Conservation (phyloP, 306 rosid species). For the Cicer arietinum region DNA sequence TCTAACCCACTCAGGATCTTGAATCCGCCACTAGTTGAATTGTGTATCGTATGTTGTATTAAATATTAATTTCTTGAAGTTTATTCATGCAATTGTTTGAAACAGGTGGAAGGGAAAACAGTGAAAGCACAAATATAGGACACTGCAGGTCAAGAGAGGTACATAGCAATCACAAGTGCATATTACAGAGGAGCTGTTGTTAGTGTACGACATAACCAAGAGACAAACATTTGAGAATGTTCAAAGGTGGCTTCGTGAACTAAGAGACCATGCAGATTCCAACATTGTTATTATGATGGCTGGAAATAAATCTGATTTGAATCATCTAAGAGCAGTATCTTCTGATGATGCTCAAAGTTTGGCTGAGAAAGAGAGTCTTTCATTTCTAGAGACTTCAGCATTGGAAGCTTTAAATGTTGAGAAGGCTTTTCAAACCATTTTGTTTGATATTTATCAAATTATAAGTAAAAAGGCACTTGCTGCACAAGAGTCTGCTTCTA, state of each 20-base stretch:
- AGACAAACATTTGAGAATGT: conserved; percentile 76
- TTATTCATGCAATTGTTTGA: neutral
- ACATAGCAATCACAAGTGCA: conserved; percentile 80
- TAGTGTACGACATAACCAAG: conserved; percentile 82
- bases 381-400: conserved; percentile 78
- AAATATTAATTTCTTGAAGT: no score
- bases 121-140: conserved; percentile 92
- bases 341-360: conserved; percentile 62
- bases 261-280: conserved; percentile 74
- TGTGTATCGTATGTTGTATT: no score
- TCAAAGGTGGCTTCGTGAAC: conserved; percentile 73
- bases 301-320: conserved; percentile 68
- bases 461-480: conserved; percentile 80
- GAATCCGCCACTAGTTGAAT: no score
- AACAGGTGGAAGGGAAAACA: conserved; percentile 81
- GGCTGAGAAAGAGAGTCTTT: conserved; percentile 68
- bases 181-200: conserved; percentile 85
- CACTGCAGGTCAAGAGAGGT: conserved; percentile 87
- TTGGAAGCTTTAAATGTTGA: conserved; percentile 71
- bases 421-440: conserved; percentile 75
- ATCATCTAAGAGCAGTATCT: conserved; percentile 67
- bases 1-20: no score
- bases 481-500: conserved; percentile 63
- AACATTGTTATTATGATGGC: conserved; percentile 77
- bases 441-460: conserved; percentile 69